These are phyloP conservation scores for Paxillus rubicundulus DNA, from an alignment of 768 basidiomycete genomes.

Conservation along the genomic window DNA sequence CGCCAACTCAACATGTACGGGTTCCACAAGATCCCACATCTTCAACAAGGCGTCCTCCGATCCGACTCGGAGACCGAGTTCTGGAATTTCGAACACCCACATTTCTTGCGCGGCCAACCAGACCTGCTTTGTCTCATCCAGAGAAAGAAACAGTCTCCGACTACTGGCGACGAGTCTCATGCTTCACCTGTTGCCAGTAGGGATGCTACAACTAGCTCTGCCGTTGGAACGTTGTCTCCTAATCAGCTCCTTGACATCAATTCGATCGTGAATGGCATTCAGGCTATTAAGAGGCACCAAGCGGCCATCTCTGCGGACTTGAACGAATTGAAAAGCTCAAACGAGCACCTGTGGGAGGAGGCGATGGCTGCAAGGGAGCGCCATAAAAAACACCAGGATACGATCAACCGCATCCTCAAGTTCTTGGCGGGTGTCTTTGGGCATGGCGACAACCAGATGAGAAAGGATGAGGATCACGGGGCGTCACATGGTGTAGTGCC, in stretches of 20 bases:
- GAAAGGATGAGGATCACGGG: constrained; percentile 32
- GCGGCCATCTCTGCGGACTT: constrained; percentile 87
- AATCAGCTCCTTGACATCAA: constrained; percentile 72
- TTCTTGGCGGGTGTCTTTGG: constrained; percentile 94
- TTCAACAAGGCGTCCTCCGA: constrained; percentile 90
- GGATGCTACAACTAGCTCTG: constrained; percentile 13
- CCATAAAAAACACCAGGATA: constrained; percentile 93
- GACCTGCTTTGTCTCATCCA: constrained; percentile 86
- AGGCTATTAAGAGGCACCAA: constrained; percentile 89
- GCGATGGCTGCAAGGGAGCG: constrained; percentile 72
- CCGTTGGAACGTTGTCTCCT: constrained; percentile 32
- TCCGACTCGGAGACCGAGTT: constrained; percentile 78
- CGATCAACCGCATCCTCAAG: constrained; percentile 91
- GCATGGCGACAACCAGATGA: constrained; percentile 40
- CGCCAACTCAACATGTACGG: constrained; percentile 97
- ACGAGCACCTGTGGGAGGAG: constrained; percentile 92
- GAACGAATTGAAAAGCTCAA: constrained; percentile 82
- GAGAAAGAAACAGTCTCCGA: constrained; percentile 63
- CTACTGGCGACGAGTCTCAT: constrained; percentile 34
- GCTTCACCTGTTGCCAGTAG: constrained; percentile 4
- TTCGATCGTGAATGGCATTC: constrained; percentile 76
- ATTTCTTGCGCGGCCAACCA: constrained; percentile 87
- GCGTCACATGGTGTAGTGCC: constrained; percentile 45
- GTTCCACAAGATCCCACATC: constrained; percentile 94
- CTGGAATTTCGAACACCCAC: constrained; percentile 90